phyloP scores from a whole-genome alignment of 1,139 yeast genomes.

The Pichia terricola region DNA sequence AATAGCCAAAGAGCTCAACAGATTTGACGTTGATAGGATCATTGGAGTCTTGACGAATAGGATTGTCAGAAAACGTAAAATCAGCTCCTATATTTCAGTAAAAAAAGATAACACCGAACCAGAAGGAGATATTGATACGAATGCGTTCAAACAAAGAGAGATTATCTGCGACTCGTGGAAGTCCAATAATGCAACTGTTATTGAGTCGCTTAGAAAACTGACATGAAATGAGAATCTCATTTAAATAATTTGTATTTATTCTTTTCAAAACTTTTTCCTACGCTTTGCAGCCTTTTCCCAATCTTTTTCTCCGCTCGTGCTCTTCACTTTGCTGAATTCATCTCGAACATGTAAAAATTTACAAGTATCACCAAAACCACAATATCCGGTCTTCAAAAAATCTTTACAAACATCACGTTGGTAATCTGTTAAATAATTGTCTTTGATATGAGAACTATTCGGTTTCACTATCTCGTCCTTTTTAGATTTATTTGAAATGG shows the following conservation, averaged over 20 bases:
- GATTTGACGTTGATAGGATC: slow-evolving; percentile 1
- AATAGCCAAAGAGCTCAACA: background rate
- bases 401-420: slow-evolving; percentile 96
- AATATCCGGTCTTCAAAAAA: slow-evolving; percentile 81
- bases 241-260: background rate
- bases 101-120: too few relatives aligned
- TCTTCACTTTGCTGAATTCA: slow-evolving; percentile 66
- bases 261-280: slow-evolving; percentile 17
- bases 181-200: background rate
- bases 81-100: too few relatives aligned
- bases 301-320: slow-evolving; percentile 38
- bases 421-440: slow-evolving; percentile 77
- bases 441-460: slow-evolving; percentile 46
- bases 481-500: slow-evolving; percentile 15
- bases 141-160: background rate
- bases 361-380: slow-evolving; percentile 98
- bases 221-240: background rate
- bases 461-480: slow-evolving; percentile 28
- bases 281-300: slow-evolving; percentile 45
- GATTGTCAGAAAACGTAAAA: background rate
- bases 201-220: background rate
- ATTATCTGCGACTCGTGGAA: background rate
- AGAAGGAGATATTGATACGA: too few relatives aligned
- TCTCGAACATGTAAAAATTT: slow-evolving; percentile 87
- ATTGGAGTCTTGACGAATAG: background rate